Base-by-base conservation (phyloP, 1,284 basidiomycete genomes). In the Cutaneotrichosporon mucoides region DNA sequence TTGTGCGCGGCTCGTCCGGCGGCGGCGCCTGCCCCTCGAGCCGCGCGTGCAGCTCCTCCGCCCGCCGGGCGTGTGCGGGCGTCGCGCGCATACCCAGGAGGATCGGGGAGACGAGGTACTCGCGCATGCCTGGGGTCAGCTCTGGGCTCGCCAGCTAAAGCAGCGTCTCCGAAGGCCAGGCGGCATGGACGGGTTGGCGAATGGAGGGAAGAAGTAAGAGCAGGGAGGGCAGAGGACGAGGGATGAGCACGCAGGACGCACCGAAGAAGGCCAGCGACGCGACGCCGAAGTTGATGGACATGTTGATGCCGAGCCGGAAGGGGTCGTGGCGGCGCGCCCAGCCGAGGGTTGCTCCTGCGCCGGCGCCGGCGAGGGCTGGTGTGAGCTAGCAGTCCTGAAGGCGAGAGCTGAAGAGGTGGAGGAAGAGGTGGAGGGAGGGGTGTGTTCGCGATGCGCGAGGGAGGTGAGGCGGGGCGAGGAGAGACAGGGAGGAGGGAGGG, bases 21-120 rank as follows among this genome's bases (percentile, higher is more conserved):
- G 24, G 38, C 41, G 24, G 12, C 6, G 10, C 13, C 10, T 53
- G 8, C 33, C 50, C 48, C 35, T 40, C 35, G 5, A 16, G 10
- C 12, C 24, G 44, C 37, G 33, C 56, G 13, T 35, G 48, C 15
- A 64, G 45, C 15, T 59, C 54, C 15, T 50, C 47, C 6, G 60
- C 38, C 24, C 71, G 65, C 16, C 50, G 56, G 16, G 55, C 55
- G 52, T 75, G 70, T 3, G 57, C 65, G 12, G 61, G 45, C 7
- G 66, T 68, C 5, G 59, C 53, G n/a, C 67, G 57, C 3, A 62
- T 24, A 1, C 64, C 58, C 6, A 69, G 54, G 13, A 77, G 65
- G 2, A 71, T 42, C 0, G 76, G 77, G 4, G 76, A 73, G 40
- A 78, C 65, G 57, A 76, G 34, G 62, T 77, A 77, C 67, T 78